Base-by-base conservation (phyloP, 345 rosid genomes). In the Euclidium syriacum region DNA sequence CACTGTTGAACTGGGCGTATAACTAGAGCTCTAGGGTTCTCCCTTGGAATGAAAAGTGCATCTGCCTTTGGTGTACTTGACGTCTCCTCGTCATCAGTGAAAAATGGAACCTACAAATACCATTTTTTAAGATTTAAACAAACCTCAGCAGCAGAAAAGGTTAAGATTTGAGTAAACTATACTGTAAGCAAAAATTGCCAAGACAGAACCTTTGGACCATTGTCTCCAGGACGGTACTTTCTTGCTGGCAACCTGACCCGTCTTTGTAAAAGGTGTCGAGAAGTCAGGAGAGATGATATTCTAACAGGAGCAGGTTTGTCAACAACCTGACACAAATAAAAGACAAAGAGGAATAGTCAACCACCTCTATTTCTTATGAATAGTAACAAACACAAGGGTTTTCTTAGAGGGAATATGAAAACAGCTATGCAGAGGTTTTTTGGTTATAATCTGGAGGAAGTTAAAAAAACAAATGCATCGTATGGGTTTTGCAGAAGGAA, bases 51-150 rank as follows among this genome's bases (percentile, higher is more conserved):
- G 72, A 95, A 84, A 59, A 87, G 79, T 34, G 95, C 97, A 78
- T 88, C 95, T 6, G 94, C 96, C 78, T 95, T 90, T 5, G 99
- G 98, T 23, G 95, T 88, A 69, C 90, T 83, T 26, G 96, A 81
- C 50, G 83, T 73, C 81, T 84, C 92, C 65, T 86, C 95, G 36
- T 88, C 96, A 54, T 90, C 92, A 59, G 78, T 64, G 68, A 90
- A 95, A 77, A 95, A 95, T 24, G 97, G 95, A 67, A 90, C 83
- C 99, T 95, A 81, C 43, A 77, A 57, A 59, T 62, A 71, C 47
- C 18, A 60, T 43, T 42, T 30, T 38, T 67, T 4, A 51, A 65
- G 47, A 54, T 25, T 64, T 61, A 25, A 26, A 42, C 40, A 50
- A 58, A 42, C 53, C 33, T 52, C 43, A 22, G 25, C 17, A 60